These are phyloP conservation scores for Chrysoporthe cubensis DNA, from an alignment of 2,329 filamentous ascomycete genomes.

Conservation along the genomic window DNA sequence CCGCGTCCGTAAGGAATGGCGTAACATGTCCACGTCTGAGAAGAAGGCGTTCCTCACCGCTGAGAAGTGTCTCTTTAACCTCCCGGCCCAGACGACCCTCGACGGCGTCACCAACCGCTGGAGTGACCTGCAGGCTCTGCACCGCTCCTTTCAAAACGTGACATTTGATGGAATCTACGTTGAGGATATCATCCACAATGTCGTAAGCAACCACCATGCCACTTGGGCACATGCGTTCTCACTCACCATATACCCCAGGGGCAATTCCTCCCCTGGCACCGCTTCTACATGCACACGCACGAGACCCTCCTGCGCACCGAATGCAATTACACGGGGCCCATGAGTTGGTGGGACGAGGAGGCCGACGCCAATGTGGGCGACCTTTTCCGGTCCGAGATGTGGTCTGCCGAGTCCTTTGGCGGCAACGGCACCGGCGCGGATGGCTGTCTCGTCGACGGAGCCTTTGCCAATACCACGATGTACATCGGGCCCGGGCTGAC, in stretches of 20 bases:
- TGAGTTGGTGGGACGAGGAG: conserved; percentile 43
- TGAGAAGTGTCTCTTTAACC: conserved; percentile 39
- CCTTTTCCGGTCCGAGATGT: conserved; percentile 36
- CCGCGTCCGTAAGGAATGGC: conserved; percentile 19
- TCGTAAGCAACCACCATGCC: not conserved
- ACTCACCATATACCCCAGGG: conserved; percentile 18
- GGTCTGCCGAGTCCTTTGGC: conserved; percentile 32
- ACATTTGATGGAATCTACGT: conserved; percentile 12
- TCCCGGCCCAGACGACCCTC: conserved; percentile 33
- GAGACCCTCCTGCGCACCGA: conserved; percentile 39
- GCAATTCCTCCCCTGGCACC: conserved; percentile 42
- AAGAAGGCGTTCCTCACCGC: conserved; percentile 38
- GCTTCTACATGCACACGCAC: conserved; percentile 40
- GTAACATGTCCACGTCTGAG: conserved; percentile 28
- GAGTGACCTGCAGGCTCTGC: conserved; percentile 40
- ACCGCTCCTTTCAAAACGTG: conserved; percentile 36
- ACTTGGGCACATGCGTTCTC: too few species aligned
- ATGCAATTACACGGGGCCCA: conserved; percentile 36
- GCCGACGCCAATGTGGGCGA: conserved; percentile 35
- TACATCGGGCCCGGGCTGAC: conserved; percentile 25
- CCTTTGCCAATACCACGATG: conserved; percentile 40
- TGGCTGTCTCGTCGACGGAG: conserved; percentile 42
- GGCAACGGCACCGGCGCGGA: conserved; percentile 3
- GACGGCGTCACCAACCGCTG: conserved; percentile 36
- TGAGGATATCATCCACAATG: conserved; percentile 2